Base-by-base conservation (phyloP, 371 early-diverging fungal genomes). In the Blakeslea trispora region DNA sequence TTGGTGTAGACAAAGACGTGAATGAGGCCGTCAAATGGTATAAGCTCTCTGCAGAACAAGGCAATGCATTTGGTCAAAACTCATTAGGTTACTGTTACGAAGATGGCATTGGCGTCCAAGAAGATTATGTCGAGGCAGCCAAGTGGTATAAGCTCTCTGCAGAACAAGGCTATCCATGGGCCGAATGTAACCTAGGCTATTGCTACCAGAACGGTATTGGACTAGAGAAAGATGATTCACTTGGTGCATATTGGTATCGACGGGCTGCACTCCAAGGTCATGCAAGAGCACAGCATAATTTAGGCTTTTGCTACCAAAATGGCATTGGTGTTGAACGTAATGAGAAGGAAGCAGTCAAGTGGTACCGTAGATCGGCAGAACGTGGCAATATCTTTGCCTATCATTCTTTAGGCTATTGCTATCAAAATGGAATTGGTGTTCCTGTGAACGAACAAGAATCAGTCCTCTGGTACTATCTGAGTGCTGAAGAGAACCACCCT, bases 191-290 rank as follows among this genome's bases (percentile, higher is more conserved):
- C 63, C 76, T 92, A 3, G 94, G 91, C 5, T 90, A 86, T 55
- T 93, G 91, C 61, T 84, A 87, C 53, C 90, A 92, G 69, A 87
- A 89, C 55, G 96, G 94, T 18, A 85, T 92, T 44, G 95, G 95
- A n/a, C 69, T 83, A 0, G 58, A 64, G 2, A 80, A 79, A 55
- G 78, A 91, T 68, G 72, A 82, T 42, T 60, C 55, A 11, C 55
- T 75, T 45, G 92, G 88, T 10, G 80, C 86, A 22, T 74, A 84
- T 50, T 95, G 91, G 90, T 96, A 92, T 73, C 79, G 69, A 15
- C 73, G 77, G 50, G 90, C 93, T 1, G 91, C 93, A 0, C 63
- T 80, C 4, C 90, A 91, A 65, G 91, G 91, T 14, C 90, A 92
- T 61, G 81, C 89, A n/a, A 65, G 89, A 45, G 91, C 93, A 35